Evolutionary conservation across 2,329 filamentous ascomycete genomes (phyloP), one percentile per base, ranked within the genome.

Genomic region (Polytolypa hystricis): DNA sequence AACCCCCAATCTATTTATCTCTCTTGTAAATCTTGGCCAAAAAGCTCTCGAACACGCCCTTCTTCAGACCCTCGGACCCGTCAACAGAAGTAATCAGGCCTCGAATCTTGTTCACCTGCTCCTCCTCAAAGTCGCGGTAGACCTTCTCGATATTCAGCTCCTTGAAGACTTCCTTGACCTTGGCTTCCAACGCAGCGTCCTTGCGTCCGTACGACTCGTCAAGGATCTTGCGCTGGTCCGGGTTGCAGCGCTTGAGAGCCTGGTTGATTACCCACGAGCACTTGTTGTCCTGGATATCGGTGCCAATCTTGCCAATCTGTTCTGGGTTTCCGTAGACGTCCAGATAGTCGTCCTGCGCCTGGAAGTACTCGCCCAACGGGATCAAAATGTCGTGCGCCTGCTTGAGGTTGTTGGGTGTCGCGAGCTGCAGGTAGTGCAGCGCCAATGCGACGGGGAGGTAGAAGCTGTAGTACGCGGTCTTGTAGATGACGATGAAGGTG

Each of bases 271-370:
- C 70, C 91, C 91, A 98, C 28, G 84, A 93, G 73, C 91, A 98
- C 74, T 98, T 98, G 76, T 98, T 98, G 69, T 98, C 91, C 72
- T 87, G 80, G 62, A 98, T 98, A 56, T 98, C 91, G 42, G 91
- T 98, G 48, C 91, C 91, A 47, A 96, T 94, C 77, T 98, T 98
- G 63, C 91, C 91, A 58, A 98, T 91, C 55, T 86, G 76, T 54
- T 85, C 77, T 26, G 91, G 86, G 51, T 89, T 79, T 51, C 89
- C 91, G 56, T 91, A 98, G 67, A 93, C 93, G 71, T 98, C 91
- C 36, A 98, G 83, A 68, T 91, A 98, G 70, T 98, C 91, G 62
- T 98, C 91, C 66, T 98, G 91, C 46, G 94, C 77, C 67, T 98
- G 91, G 75, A 98, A 98, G 72, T 98, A 98, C 69, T 96, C 87